Percentiles rank a stretch among this genome's conserved stretches.
Evolutionary conservation across 2,329 filamentous ascomycete genomes (phyloP).

Genomic region (Balansia obtecta): DNA sequence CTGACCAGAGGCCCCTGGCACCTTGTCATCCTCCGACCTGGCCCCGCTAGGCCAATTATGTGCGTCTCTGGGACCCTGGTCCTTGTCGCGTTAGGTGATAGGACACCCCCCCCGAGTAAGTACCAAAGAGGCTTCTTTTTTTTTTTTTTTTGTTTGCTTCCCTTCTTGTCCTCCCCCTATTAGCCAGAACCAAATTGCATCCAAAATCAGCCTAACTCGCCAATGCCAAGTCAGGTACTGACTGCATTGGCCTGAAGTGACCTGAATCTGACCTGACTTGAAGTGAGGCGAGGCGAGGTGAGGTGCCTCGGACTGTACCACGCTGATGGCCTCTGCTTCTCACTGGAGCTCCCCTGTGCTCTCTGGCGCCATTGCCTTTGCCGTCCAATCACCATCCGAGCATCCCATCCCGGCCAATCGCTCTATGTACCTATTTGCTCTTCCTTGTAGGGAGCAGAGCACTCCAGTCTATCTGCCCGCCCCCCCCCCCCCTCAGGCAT

Average conservation of each 20-base stretch:
- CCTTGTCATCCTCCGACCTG: too few relatives aligned
- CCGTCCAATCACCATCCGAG: background rate
- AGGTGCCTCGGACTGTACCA: too few relatives aligned
- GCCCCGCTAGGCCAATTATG: conserved; percentile 4
- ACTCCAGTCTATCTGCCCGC: background rate
- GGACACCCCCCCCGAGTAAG: background rate
- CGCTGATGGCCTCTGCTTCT: background rate
- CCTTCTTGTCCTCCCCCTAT: too few relatives aligned
- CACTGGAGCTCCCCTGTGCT: background rate
- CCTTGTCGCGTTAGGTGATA: background rate
- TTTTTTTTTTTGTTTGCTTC: too few relatives aligned
- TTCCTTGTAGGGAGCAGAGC: background rate
- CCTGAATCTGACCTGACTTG: background rate
- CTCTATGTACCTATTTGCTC: background rate
- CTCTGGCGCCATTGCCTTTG: background rate
- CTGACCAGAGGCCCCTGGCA: background rate
- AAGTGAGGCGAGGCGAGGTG: background rate
- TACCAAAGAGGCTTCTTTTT: background rate
- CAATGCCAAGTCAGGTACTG: too few relatives aligned
- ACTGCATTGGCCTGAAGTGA: too few relatives aligned
- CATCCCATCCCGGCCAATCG: background rate
- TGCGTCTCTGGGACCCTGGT: background rate
- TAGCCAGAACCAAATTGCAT: too few relatives aligned
- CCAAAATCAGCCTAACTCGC: too few relatives aligned
- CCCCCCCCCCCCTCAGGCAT: background rate